Evolutionary conservation across 2,329 filamentous ascomycete genomes (phyloP).

Genomic region (Phaeoacremonium minimum): DNA sequence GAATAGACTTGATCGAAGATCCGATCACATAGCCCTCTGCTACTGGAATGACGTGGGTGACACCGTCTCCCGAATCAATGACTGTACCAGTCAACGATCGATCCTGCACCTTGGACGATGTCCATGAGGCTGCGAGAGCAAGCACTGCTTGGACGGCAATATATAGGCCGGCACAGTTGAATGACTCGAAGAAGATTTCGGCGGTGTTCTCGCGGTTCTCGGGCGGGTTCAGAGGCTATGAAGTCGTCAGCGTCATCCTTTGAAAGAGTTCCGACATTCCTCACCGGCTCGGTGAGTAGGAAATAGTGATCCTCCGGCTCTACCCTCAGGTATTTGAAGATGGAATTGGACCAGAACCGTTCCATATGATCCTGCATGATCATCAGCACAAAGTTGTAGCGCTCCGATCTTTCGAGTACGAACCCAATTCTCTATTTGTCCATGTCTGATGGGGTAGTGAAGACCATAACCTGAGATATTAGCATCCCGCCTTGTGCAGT

Average conservation of each 20-base stretch:
- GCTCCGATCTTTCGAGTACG: constrained; percentile 16
- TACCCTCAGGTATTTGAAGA: constrained; percentile 98
- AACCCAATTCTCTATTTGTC: constrained; percentile 99
- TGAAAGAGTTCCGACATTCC: constrained; percentile 23
- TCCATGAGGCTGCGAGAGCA: constrained; percentile 95
- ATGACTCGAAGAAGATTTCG: constrained; percentile 99
- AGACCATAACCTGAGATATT: constrained; percentile 72
- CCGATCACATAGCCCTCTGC: constrained; percentile 99
- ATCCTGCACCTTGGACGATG: constrained; percentile 95
- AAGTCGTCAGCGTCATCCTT: not conserved
- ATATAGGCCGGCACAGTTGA: constrained; percentile 98
- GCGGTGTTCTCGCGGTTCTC: constrained; percentile 99
- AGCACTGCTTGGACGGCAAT: constrained; percentile 98
- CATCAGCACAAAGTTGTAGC: constrained; percentile 18
- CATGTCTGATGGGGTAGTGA: constrained; percentile 96
- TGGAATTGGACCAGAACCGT: constrained; percentile 99
- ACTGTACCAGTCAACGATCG: constrained; percentile 95
- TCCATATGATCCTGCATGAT: constrained; percentile 87
- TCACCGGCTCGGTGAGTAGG: constrained; percentile 91
- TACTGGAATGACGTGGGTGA: constrained; percentile 97
- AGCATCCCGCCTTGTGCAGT: constrained; percentile 9
- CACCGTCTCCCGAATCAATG: constrained; percentile 97
- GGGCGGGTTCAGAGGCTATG: constrained; percentile 87
- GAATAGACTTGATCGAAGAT: constrained; percentile 98
- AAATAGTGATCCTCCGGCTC: constrained; percentile 99